Base-by-base conservation (phyloP, 805 yeast genomes). In the Saturnispora sekii region DNA sequence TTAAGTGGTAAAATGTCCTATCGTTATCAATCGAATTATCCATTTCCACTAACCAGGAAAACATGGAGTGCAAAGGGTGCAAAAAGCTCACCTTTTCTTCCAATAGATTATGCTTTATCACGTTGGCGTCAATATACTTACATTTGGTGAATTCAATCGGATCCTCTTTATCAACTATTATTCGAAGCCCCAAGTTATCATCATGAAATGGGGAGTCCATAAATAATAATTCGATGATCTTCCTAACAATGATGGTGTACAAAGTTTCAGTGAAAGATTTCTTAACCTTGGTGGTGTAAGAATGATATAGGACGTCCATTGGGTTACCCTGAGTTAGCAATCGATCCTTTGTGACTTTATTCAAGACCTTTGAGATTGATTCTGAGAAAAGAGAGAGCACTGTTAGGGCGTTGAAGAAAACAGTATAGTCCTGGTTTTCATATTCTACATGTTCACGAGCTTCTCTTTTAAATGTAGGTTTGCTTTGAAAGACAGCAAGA, bases 381-480 rank as follows among this genome's bases (percentile, higher is more conserved):
- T 77, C 83, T 0, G 75, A 72, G 51, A 78, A 72, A 48, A 82
- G 81, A 9, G 81, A 72, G 0, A 85, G 70, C 3, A 79, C 84
- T 44, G 84, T 80, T 47, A 80, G 61, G 1, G 82, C 77, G 49
- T 81, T 82, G 59, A 82, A 82, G 54, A 72, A 81, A 2, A 78
- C 73, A 1, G 81, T 74, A 69, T 89, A 93, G 42, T 85, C 90
- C 30, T 84, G 85, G 38, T 79, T 80, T 58, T 90, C 98, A 59
- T 84, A 93, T 58, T 89, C 96, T 9, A 90, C 88, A 60, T 90
- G 98, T 48, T 77, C 81, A 5, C 73, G 69, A 4, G 78, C 76
- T 56, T 87, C 96, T 48, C 97, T 70, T 49, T 70, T 74, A 54
- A 86, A 65, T 0, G 84, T 79, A 1, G 93, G 84, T 38, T 78